Percentiles rank a stretch among this genome's conserved stretches.
phyloP scores from a whole-genome alignment of 495 filamentous ascomycete genomes.

The Schizothecium vesticola region DNA sequence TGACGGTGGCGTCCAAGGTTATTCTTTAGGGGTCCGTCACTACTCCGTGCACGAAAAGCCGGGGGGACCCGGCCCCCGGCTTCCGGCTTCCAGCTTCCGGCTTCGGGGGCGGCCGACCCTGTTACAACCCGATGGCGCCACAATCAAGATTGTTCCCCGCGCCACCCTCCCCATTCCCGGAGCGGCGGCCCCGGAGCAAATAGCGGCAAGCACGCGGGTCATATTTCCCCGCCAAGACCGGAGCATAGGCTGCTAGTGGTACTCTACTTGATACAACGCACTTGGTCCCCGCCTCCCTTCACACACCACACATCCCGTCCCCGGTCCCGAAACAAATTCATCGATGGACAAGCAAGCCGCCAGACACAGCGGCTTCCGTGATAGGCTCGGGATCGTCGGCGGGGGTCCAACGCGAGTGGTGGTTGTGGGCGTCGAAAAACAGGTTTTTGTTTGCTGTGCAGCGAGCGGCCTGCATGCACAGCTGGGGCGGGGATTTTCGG shows the following conservation, averaged over 20 bases:
- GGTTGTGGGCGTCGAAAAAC: neutral
- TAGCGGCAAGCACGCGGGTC: neutral
- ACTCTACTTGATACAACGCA: neutral
- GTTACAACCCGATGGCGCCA: neutral
- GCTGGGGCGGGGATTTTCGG: neutral
- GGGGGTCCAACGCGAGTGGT: neutral
- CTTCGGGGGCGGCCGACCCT: neutral
- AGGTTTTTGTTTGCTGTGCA: neutral
- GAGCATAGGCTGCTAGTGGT: neutral
- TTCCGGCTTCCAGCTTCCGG: neutral
- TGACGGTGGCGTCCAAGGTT: constrained; percentile 69
- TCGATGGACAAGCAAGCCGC: neutral
- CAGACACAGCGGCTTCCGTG: neutral
- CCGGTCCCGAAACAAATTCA: neutral
- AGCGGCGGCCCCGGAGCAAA: neutral
- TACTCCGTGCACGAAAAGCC: neutral
- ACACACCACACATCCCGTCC: neutral
- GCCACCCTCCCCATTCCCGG: neutral
- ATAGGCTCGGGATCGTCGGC: neutral
- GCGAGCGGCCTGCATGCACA: neutral
- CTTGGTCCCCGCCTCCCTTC: neutral
- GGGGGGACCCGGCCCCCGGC: neutral
- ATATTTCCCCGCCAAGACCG: neutral
- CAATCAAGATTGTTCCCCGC: neutral
- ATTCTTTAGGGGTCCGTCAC: constrained; percentile 45